These are phyloP conservation scores for Cryptococcus sp. DNA, from an alignment of 1,284 basidiomycete species.

Conservation along the genomic window DNA sequence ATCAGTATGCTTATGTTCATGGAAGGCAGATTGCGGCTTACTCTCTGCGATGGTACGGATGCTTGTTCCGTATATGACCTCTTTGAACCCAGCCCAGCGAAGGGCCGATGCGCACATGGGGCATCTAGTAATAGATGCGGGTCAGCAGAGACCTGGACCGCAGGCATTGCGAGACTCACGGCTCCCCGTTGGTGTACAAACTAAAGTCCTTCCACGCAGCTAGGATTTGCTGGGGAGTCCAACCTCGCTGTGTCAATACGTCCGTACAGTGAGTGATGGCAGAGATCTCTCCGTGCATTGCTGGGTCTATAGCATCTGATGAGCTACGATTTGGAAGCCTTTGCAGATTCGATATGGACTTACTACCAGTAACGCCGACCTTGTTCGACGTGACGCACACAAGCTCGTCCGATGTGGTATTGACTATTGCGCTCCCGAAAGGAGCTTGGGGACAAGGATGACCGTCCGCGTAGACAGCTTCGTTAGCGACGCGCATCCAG, in stretches of 20 bases:
- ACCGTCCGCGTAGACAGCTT: constrained; percentile 31
- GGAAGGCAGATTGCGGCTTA: constrained; percentile 8
- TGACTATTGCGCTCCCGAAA: constrained; percentile 32
- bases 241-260: constrained; percentile 22
- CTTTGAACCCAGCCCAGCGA: constrained; percentile 37
- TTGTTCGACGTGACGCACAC: constrained; percentile 29
- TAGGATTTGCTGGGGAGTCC: constrained; percentile 22
- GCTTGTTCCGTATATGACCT: constrained; percentile 33
- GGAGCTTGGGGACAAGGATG: constrained; percentile 35
- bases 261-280: constrained; percentile 32
- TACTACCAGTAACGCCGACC: constrained; percentile 30
- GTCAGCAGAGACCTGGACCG: not conserved
- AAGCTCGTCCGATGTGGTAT: constrained; percentile 31
- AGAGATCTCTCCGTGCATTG: constrained; percentile 36
- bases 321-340: too few relatives aligned
- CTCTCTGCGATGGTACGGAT: constrained; percentile 31
- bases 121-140: constrained; percentile 12
- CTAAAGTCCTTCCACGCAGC: constrained; percentile 31
- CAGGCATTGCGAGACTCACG: constrained; percentile 12
- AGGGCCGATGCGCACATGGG: constrained; percentile 36
- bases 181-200: constrained; percentile 38
- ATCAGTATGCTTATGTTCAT: not conserved
- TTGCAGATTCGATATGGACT: constrained; percentile 1
- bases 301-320: constrained; percentile 18
- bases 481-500: constrained; percentile 38